Base-by-base conservation (phyloP, 169 alveolate genomes). In the Plasmodium inui region DNA sequence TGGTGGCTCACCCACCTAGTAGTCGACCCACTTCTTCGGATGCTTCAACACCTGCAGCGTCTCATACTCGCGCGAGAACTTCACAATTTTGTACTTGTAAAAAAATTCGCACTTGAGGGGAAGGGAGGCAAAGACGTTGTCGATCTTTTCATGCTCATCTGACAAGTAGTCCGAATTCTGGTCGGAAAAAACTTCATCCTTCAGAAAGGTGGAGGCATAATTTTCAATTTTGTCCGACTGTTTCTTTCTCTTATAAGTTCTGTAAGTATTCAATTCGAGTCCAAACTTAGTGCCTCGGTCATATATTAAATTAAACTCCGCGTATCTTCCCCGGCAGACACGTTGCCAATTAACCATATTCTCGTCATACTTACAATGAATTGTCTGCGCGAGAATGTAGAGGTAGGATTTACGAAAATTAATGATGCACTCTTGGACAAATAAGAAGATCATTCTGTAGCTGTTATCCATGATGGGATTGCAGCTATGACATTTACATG, bases 241-340 rank as follows among this genome's bases (percentile, higher is more conserved):
- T 79, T 89, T 89, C 80, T 57, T 89, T 61, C 83, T 79, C 71
- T 83, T 89, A 55, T 89, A 89, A 12, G 28, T 89, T 89, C 80
- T 89, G 82, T 32, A 89, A 19, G 94, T 76, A 83, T 76, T 30
- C 28, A 89, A 80, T 34, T 89, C 91, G n/a, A 97, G 92, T 6
- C 99, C 99, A 93, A 97, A 97, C 79, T 96, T 96, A 19, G 99
- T 97, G 4, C 99, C 98, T 83, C 99, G 95, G 57, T 98, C 98
- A 81, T 95, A 96, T 22, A 96, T 96, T 61, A 97, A 82, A 86
- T 97, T 98, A 88, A 97, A 97, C 89, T 98, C 98, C 37, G 95
- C 98, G 93, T 98, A 98, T 83, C 98, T 94, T 10, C 98, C 98
- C 84, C 99, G 94, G 71, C 99, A 96, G 28, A 97, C 84, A 81